Percentiles rank a stretch among this genome's conserved stretches.
Evolutionary conservation across 192 early-diverging fungal species (phyloP).

Genomic region (Coemansia sp.): DNA sequence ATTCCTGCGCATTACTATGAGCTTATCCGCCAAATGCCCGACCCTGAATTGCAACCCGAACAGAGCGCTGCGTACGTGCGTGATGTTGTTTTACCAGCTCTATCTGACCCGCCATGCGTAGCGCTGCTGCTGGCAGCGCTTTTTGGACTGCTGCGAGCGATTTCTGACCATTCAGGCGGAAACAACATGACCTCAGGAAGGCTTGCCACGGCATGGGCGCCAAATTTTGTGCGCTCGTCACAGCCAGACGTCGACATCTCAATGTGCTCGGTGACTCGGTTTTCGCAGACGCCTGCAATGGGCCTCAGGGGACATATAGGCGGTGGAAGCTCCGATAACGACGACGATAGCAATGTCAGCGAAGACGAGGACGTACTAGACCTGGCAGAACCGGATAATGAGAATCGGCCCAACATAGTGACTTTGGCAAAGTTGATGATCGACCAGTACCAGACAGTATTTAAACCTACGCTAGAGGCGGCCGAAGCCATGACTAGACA

Average conservation of each 20-base stretch:
- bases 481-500: constrained; percentile 44
- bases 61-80: constrained; percentile 39
- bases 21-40: constrained; percentile 58
- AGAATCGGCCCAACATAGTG: constrained; percentile 52
- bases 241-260: constrained; percentile 55
- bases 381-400: constrained; percentile 20
- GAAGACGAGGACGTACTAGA: constrained; percentile 37
- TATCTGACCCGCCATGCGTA: constrained; percentile 58
- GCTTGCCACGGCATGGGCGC: constrained; percentile 84
- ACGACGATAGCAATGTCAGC: constrained; percentile 19
- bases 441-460: constrained; percentile 53
- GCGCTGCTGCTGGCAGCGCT: constrained; percentile 63
- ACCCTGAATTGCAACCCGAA: constrained; percentile 34
- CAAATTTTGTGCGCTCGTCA: constrained; percentile 74
- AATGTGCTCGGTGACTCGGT: constrained; percentile 57
- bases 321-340: background rate
- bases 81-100: constrained; percentile 50
- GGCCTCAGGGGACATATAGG: background rate
- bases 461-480: constrained; percentile 53
- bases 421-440: constrained; percentile 52
- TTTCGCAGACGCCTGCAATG: constrained; percentile 16
- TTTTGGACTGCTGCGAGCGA: constrained; percentile 71
- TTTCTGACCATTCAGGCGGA: constrained; percentile 63
- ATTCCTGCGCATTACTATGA: constrained; percentile 68
- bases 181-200: constrained; percentile 89